Evolutionary conservation across 1,284 basidiomycete genomes (phyloP).

Genomic region (Phylloboletellus chloephorus): DNA sequence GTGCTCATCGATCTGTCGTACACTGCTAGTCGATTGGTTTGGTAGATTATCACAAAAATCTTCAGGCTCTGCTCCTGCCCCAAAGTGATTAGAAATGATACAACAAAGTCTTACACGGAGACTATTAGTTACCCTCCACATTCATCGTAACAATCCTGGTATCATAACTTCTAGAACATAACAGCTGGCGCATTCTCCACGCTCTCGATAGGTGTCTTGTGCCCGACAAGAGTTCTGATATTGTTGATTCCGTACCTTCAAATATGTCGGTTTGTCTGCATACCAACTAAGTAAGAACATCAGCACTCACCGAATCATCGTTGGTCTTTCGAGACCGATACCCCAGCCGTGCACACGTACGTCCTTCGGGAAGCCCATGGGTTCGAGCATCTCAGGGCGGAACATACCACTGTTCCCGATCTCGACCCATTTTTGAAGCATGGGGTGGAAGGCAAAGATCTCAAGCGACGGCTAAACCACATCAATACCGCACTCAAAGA

Average conservation of each 20-base stretch:
- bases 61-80: not conserved
- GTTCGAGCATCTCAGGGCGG: constrained; percentile 98
- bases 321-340: constrained; percentile 92
- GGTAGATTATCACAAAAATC: not conserved
- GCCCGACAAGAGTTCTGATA: constrained; percentile 94
- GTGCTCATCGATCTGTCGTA: not conserved
- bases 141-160: constrained; percentile 2
- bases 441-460: constrained; percentile 98
- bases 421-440: constrained; percentile 95
- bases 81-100: not conserved
- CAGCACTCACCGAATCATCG: constrained; percentile 87
- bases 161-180: constrained; percentile 55
- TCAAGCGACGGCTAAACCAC: constrained; percentile 87
- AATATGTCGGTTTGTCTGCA: constrained; percentile 7
- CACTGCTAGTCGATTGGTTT: constrained; percentile 9
- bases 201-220: constrained; percentile 89
- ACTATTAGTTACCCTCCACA: constrained; percentile 4
- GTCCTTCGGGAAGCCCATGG: constrained; percentile 97
- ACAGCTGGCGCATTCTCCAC: constrained; percentile 90
- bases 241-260: constrained; percentile 87
- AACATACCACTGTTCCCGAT: constrained; percentile 97
- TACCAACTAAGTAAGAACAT: not conserved
- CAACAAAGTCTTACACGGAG: constrained; percentile 4
- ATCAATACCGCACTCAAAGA: constrained; percentile 4
- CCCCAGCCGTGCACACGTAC: constrained; percentile 98